phyloP scores from a whole-genome alignment of 805 yeast species.

The Hanseniaspora valbyensis region DNA sequence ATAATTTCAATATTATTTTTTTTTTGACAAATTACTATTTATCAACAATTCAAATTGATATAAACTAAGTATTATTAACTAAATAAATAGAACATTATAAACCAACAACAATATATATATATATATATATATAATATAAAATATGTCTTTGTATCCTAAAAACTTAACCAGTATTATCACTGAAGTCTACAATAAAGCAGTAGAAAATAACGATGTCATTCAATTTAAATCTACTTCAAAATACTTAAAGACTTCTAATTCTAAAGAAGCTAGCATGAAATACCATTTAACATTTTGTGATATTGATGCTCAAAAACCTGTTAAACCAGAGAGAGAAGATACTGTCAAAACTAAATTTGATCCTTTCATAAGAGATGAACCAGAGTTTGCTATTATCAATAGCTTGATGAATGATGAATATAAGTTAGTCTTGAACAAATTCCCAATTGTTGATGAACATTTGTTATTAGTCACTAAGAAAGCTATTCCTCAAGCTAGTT shows the following conservation, averaged over 20 bases:
- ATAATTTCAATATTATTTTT: too few relatives aligned
- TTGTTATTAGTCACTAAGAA: slow-evolving; percentile 66
- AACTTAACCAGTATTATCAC: slow-evolving; percentile 31
- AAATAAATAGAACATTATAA: too few relatives aligned
- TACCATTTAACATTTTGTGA: slow-evolving; percentile 21
- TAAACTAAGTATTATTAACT: too few relatives aligned
- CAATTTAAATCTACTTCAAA: slow-evolving; percentile 40
- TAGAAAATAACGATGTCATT: slow-evolving; percentile 35
- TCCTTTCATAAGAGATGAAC: slow-evolving; percentile 77
- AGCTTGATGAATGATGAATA: slow-evolving; percentile 39
- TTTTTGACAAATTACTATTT: too few relatives aligned
- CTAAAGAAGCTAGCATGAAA: slow-evolving; percentile 27
- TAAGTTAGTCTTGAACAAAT: slow-evolving; percentile 70
- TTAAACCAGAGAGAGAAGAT: slow-evolving; percentile 32
- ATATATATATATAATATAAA: not conserved
- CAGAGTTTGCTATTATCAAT: slow-evolving; percentile 51
- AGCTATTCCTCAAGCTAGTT: slow-evolving; percentile 59
- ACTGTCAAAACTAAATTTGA: slow-evolving; percentile 34
- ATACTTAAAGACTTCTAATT: slow-evolving; percentile 25
- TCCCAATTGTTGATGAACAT: slow-evolving; percentile 72
- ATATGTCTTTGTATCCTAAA: slow-evolving; percentile 21
- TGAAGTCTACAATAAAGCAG: slow-evolving; percentile 40
- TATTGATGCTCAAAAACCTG: slow-evolving; percentile 1
- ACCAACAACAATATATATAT: too few relatives aligned
- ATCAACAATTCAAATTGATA: too few relatives aligned